A percentile compares a stretch with the other conserved stretches of the same genome.
Conservation (phyloP, 768 basidiomycete genomes). For the Strobilomyces echinocephalus region DNA sequence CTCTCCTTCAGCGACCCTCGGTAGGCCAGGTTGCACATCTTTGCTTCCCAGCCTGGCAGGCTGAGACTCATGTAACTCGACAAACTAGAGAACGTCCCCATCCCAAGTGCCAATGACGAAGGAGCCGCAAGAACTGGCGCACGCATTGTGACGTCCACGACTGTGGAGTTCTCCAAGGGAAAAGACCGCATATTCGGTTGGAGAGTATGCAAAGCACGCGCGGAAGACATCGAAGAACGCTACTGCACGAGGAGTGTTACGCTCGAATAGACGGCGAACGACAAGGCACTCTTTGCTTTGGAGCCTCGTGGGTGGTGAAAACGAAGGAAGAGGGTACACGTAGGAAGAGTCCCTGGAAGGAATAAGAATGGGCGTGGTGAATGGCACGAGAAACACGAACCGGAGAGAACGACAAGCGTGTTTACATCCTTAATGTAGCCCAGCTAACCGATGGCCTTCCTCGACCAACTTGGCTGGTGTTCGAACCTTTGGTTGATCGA, state of each 20-base stretch:
- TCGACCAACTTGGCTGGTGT: conserved; percentile 43
- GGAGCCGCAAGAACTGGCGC: conserved; percentile 32
- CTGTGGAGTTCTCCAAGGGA: conserved; percentile 53
- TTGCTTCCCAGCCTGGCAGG: conserved; percentile 70
- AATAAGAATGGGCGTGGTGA: background rate
- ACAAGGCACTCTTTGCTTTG: conserved; percentile 77
- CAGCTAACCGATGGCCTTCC: conserved; percentile 79
- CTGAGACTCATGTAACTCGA: conserved; percentile 85
- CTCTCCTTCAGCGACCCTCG: conserved; percentile 55
- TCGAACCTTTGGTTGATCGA: conserved; percentile 5
- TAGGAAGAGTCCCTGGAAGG: conserved; percentile 60
- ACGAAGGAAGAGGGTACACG: conserved; percentile 72
- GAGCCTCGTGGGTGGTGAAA: conserved; percentile 69
- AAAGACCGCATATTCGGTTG: conserved; percentile 62
- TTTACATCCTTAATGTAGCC: conserved; percentile 83
- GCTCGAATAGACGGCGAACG: conserved; percentile 69
- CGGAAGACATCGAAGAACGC: conserved; percentile 62
- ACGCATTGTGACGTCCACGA: conserved; percentile 51
- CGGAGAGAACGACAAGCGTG: conserved; percentile 78
- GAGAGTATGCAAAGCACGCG: conserved; percentile 76
- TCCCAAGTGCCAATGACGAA: conserved; percentile 35
- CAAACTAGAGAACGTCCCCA: conserved; percentile 70
- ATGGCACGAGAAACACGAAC: conserved; percentile 37
- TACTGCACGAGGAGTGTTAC: conserved; percentile 83
- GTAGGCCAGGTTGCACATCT: conserved; percentile 53